phyloP scores from a whole-genome alignment of 176 grass and related monocot species.

The Phoenix dactylifera region DNA sequence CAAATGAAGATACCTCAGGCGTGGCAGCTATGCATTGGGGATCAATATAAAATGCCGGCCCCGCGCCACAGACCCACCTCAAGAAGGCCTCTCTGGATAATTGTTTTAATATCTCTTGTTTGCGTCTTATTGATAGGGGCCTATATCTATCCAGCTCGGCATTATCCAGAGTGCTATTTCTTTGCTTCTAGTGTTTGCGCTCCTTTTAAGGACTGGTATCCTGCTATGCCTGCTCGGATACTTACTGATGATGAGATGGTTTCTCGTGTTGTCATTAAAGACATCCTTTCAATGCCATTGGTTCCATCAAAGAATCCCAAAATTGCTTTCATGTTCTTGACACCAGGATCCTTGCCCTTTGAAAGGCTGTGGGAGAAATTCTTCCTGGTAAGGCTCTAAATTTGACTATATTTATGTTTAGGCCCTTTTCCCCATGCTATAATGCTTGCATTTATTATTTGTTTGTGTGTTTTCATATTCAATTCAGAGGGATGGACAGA shows the following conservation, averaged over 20 bases:
- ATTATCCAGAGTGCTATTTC: slow-evolving; percentile 74
- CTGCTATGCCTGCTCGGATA: slow-evolving; percentile 34
- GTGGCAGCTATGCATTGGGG: slow-evolving; percentile 40
- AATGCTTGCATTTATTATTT: too few relatives aligned
- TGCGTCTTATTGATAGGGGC: slow-evolving; percentile 56
- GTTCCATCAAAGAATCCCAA: slow-evolving; percentile 50
- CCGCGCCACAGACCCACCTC: slow-evolving; percentile 37
- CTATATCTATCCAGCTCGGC: slow-evolving; percentile 63
- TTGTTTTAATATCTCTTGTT: slow-evolving; percentile 71
- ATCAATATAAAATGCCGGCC: slow-evolving; percentile 46
- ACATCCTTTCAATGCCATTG: slow-evolving; percentile 68
- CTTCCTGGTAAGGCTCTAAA: slow-evolving; percentile 50
- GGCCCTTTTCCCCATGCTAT: too few relatives aligned
- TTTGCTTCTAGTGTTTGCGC: slow-evolving; percentile 57
- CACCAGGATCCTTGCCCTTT: slow-evolving; percentile 80
- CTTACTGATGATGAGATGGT: slow-evolving; percentile 72
- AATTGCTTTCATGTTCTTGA: slow-evolving; percentile 94
- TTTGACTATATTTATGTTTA: background rate
- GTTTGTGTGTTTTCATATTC: too few relatives aligned
- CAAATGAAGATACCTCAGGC: slow-evolving; percentile 34
- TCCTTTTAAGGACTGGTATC: slow-evolving; percentile 73
- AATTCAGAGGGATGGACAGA: too few relatives aligned
- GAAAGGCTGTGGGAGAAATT: slow-evolving; percentile 96
- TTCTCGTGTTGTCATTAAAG: slow-evolving; percentile 49
- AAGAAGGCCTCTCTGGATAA: slow-evolving; percentile 84